phyloP scores from a whole-genome alignment of 208 protist species.

The Crithidia bombi region DNA sequence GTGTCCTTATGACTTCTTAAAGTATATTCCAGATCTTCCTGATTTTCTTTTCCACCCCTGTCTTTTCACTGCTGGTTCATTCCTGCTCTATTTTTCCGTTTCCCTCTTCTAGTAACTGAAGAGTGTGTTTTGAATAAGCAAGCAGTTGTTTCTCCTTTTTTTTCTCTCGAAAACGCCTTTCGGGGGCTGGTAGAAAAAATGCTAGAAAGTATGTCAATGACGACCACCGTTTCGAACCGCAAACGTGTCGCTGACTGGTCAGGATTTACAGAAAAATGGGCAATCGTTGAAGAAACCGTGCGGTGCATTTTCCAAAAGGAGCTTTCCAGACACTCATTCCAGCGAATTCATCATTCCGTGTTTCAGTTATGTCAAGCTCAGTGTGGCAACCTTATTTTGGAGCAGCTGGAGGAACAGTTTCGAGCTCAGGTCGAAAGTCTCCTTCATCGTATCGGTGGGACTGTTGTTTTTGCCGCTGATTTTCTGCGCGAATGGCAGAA shows the following conservation, averaged over 20 bases:
- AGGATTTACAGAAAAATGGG: conserved; percentile 58
- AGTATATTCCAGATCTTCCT: no score
- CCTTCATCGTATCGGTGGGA: conserved; percentile 30
- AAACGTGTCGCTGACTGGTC: conserved; percentile 41
- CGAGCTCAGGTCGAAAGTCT: conserved; percentile 35
- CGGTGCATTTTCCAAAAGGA: conserved; percentile 53
- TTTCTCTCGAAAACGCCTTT: no score
- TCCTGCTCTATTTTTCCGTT: no score
- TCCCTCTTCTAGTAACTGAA: no score
- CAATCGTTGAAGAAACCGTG: conserved; percentile 61
- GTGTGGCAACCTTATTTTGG: conserved; percentile 43
- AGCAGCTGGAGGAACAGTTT: conserved; percentile 50
- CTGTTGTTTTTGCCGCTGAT: conserved; percentile 39
- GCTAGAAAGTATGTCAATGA: conserved; percentile 5
- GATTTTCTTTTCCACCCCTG: no score
- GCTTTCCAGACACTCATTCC: conserved; percentile 66
- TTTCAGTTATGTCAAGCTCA: conserved; percentile 73
- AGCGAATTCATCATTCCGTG: conserved; percentile 76
- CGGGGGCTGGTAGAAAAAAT: no score
- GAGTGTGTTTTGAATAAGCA: no score
- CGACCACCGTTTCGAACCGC: conserved; percentile 13
- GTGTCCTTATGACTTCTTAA: no score
- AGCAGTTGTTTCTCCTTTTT: no score
- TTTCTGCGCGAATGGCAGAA: conserved; percentile 54
- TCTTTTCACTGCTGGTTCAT: no score